Conservation (phyloP, 1,284 basidiomycete species). For the Xerocomus amazonicus region DNA sequence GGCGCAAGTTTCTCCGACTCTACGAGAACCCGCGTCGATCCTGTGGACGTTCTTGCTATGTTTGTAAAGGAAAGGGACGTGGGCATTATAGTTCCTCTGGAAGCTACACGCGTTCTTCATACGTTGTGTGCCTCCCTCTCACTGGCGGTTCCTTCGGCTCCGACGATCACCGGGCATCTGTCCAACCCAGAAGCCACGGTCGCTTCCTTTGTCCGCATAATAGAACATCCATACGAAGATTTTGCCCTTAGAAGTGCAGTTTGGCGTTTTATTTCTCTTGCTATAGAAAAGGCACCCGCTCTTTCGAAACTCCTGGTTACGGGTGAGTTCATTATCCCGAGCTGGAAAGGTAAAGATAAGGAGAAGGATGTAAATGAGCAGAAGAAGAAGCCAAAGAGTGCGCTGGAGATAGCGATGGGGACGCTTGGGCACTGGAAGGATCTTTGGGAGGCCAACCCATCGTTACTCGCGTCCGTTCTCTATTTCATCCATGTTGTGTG, state of each 20-base stretch:
- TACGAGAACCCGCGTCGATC: slow-evolving; percentile 50
- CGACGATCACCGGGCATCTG: slow-evolving; percentile 70
- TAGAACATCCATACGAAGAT: slow-evolving; percentile 71
- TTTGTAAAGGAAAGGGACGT: slow-evolving; percentile 63
- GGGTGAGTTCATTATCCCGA: slow-evolving; percentile 59
- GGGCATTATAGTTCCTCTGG: slow-evolving; percentile 55
- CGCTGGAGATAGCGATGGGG: slow-evolving; percentile 62
- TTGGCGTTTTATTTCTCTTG: slow-evolving; percentile 82
- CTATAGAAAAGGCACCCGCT: slow-evolving; percentile 85
- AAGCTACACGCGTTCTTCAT: slow-evolving; percentile 64
- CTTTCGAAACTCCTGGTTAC: slow-evolving; percentile 80
- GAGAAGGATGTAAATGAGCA: slow-evolving; percentile 20
- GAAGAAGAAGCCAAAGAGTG: slow-evolving; percentile 45
- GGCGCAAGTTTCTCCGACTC: slow-evolving; percentile 47
- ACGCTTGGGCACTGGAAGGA: slow-evolving; percentile 67
- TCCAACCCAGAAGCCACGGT: slow-evolving; percentile 68
- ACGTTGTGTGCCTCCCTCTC: slow-evolving; percentile 67
- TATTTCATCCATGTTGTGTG: slow-evolving; percentile 80
- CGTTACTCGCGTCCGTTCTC: slow-evolving; percentile 72
- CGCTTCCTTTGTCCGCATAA: slow-evolving; percentile 56
- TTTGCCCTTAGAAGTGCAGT: slow-evolving; percentile 65
- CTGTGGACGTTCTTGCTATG: slow-evolving; percentile 65
- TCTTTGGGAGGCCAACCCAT: slow-evolving; percentile 72
- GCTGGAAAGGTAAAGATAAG: slow-evolving; percentile 40
- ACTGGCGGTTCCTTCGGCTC: slow-evolving; percentile 51